phyloP scores from a whole-genome alignment of 768 basidiomycete genomes.

The Piloderma croceum region DNA sequence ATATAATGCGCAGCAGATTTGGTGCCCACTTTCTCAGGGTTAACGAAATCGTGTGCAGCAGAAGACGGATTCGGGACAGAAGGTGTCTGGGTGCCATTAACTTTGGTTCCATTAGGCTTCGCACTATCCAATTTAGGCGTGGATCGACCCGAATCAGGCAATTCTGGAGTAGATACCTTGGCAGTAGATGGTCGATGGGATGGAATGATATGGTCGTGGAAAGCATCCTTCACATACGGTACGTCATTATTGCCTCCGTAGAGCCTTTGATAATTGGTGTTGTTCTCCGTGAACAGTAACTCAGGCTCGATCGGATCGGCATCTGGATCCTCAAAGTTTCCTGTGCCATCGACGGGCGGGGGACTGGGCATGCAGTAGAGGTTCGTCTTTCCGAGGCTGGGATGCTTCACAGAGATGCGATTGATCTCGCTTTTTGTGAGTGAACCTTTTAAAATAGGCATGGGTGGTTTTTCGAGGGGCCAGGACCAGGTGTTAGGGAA shows the following conservation, averaged over 20 bases:
- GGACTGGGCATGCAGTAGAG: conserved; percentile 91
- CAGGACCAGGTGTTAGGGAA: conserved; percentile 99
- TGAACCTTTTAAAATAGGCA: conserved; percentile 56
- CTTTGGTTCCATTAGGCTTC: conserved; percentile 29
- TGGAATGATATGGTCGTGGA: conserved; percentile 95
- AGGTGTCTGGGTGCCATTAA: conserved; percentile 56
- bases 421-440: conserved; percentile 44
- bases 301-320: conserved; percentile 73
- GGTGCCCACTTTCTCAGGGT: conserved; percentile 82
- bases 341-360: conserved; percentile 75
- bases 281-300: conserved; percentile 93
- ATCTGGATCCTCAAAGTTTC: conserved; percentile 58
- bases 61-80: conserved; percentile 32
- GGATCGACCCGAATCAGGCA: not conserved
- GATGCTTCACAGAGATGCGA: conserved; percentile 68
- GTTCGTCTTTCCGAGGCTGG: conserved; percentile 67
- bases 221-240: conserved; percentile 90
- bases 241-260: conserved; percentile 85
- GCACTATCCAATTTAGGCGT: conserved; percentile 9
- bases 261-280: conserved; percentile 89
- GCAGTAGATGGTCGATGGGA: conserved; percentile 64
- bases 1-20: conserved; percentile 91
- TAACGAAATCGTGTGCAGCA: no score
- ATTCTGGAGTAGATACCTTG: conserved; percentile 40
- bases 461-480: conserved; percentile 60